Evolutionary conservation across 331 rosid species (phyloP).

Genomic region (Telfairia occidentalis): DNA sequence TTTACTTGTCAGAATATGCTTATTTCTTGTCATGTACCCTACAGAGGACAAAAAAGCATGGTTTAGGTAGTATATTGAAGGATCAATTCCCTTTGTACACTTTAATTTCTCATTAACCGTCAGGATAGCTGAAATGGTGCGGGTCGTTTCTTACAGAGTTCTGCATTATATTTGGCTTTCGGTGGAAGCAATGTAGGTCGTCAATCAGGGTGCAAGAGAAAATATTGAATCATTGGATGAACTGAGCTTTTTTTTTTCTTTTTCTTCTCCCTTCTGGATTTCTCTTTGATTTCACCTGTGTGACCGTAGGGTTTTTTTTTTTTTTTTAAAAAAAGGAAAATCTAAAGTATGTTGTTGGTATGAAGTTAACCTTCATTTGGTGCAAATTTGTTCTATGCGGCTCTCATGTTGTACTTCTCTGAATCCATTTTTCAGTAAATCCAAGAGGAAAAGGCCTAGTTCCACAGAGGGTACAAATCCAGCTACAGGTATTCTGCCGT

Average conservation of each 20-base stretch:
- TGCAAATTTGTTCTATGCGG: constrained; percentile 3
- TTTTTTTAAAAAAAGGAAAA: not conserved
- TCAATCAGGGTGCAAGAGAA: not conserved
- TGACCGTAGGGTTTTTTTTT: not conserved
- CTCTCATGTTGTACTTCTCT: not conserved
- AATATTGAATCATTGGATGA: not conserved
- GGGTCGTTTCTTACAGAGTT: not conserved
- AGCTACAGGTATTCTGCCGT: constrained; percentile 29
- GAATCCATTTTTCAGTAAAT: constrained; percentile 22
- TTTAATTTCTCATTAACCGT: not conserved
- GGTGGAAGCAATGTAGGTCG: not conserved
- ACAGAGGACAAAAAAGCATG: not conserved
- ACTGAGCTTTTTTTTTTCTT: not conserved
- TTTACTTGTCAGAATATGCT: not conserved
- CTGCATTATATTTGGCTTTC: not conserved
- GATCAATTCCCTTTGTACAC: not conserved
- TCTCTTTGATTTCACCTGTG: not conserved
- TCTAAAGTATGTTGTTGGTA: not conserved
- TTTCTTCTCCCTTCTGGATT: not conserved
- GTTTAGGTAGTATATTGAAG: not conserved
- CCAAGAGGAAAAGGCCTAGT: constrained; percentile 49
- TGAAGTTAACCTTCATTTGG: not conserved
- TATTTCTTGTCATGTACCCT: not conserved
- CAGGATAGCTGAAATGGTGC: not conserved
- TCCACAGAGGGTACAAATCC: constrained; percentile 29